Conservation (phyloP, 2,329 filamentous ascomycete species). For the Malbranchea zuffiana region DNA sequence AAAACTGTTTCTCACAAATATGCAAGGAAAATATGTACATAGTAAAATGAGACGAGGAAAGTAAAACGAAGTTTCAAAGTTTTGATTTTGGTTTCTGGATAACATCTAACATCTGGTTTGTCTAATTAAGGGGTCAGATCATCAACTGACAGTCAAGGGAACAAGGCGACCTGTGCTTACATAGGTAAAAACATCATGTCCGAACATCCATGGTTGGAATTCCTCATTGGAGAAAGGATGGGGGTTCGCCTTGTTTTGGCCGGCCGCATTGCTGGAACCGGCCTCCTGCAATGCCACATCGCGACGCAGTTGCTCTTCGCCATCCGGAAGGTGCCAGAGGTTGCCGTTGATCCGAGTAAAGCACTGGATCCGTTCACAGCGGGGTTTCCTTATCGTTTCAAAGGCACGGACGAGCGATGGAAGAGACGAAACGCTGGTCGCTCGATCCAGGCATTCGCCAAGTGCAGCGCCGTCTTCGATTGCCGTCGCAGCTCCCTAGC, state of each 20-base stretch:
- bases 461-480: conserved; percentile 34
- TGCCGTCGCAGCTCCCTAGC: conserved; percentile 29
- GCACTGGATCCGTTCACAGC: conserved; percentile 7
- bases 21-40: too few species aligned
- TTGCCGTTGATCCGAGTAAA: conserved; percentile 3
- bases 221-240: conserved; percentile 5
- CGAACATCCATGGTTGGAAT: conserved; percentile 5
- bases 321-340: conserved; percentile 5
- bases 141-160: background rate
- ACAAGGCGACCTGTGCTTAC: background rate
- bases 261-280: background rate
- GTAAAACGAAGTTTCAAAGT: too few species aligned
- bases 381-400: conserved; percentile 6
- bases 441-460: conserved; percentile 12
- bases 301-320: conserved; percentile 1
- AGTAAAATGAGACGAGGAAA: too few species aligned
- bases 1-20: too few species aligned
- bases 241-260: background rate
- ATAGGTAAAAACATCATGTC: conserved; percentile 5
- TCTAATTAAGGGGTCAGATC: background rate
- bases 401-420: conserved; percentile 3
- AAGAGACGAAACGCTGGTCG: background rate
- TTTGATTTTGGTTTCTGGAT: background rate
- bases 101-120: conserved; percentile 4
- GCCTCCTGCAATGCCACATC: conserved; percentile 1